phyloP scores from a whole-genome alignment of 129 eudicot species.

The Oenanthe sinensis region DNA sequence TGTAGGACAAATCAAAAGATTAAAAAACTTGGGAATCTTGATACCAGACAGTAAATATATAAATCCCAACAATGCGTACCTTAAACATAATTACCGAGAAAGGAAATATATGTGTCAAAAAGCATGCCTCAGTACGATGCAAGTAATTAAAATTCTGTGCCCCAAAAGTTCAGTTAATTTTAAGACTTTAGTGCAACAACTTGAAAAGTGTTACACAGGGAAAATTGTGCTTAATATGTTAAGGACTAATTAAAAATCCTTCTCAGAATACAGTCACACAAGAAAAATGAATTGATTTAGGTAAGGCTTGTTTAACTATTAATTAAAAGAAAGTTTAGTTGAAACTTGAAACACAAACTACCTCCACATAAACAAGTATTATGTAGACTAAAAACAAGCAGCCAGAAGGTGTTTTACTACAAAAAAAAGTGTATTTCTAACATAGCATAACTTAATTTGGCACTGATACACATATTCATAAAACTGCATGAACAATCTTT shows the following conservation, averaged over 20 bases:
- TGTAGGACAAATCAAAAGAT: neutral
- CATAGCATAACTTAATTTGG: neutral
- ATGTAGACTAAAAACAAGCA: neutral
- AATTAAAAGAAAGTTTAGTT: neutral
- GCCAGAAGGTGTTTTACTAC: neutral
- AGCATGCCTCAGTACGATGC: neutral
- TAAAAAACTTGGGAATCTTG: neutral
- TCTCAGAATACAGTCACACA: neutral
- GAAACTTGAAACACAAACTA: neutral
- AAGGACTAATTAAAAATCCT: neutral
- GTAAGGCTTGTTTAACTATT: neutral
- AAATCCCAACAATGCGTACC: neutral
- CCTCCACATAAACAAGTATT: neutral
- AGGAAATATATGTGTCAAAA: neutral
- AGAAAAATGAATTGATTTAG: neutral
- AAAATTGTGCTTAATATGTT: neutral
- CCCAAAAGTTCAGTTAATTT: neutral
- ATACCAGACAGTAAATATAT: neutral
- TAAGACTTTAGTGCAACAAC: neutral
- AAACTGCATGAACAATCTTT: neutral
- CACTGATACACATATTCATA: neutral
- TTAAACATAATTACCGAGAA: neutral
- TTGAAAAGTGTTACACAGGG: neutral
- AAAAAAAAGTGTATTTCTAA: neutral
- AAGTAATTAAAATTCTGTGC: neutral